Evolutionary conservation across 371 early-diverging fungal genomes (phyloP).

Genomic region (Choanephora cucurbitarum): DNA sequence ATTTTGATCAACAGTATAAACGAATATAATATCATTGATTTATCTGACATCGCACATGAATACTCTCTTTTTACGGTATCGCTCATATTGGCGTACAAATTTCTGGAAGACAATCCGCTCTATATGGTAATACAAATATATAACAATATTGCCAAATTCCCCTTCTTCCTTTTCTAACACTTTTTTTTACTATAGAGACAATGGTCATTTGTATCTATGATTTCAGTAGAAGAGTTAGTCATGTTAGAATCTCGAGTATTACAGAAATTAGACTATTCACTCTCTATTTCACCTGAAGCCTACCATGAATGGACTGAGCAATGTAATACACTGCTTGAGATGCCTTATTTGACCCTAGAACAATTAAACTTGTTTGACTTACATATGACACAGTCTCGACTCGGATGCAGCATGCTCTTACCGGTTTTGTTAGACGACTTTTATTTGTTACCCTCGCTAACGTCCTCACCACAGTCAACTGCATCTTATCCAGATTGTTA

Average conservation of each 20-base stretch:
- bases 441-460: constrained; percentile 4
- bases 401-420: constrained; percentile 14
- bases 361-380: constrained; percentile 17
- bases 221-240: constrained; percentile 21
- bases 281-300: constrained; percentile 18
- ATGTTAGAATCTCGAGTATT: constrained; percentile 23
- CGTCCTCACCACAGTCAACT: not conserved
- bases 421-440: constrained; percentile 21
- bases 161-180: constrained; percentile 8
- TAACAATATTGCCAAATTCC: too few relatives aligned
- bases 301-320: constrained; percentile 24
- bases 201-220: constrained; percentile 33
- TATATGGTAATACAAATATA: constrained; percentile 24
- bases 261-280: constrained; percentile 19
- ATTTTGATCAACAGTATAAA: constrained; percentile 23
- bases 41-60: constrained; percentile 29
- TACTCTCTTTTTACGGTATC: constrained; percentile 36
- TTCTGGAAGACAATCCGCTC: constrained; percentile 38
- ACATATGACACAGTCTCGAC: constrained; percentile 15
- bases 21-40: constrained; percentile 17
- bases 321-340: constrained; percentile 23
- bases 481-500: constrained; percentile 1
- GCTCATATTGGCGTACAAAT: constrained; percentile 38
- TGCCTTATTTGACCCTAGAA: constrained; percentile 10
- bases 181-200: constrained; percentile 12